Conservation (phyloP, 768 basidiomycete species). For the Cubamyces lactineus region DNA sequence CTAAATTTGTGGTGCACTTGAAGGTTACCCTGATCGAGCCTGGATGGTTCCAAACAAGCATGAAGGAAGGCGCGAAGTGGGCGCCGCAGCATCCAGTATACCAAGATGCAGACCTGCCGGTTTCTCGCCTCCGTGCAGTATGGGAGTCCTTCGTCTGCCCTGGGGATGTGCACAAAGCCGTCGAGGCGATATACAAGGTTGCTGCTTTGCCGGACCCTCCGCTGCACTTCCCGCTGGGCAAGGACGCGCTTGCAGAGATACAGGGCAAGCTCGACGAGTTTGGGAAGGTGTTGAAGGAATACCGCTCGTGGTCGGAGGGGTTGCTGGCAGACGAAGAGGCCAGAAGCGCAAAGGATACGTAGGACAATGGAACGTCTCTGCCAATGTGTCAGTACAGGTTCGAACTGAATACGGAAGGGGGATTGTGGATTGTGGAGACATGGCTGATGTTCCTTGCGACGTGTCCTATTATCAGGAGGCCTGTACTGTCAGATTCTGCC, state of each 20-base stretch:
- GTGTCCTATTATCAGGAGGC: too few relatives aligned
- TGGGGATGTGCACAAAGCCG: constrained; percentile 27
- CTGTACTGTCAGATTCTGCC: too few relatives aligned
- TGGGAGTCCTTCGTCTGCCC: constrained; percentile 7
- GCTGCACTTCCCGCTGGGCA: constrained; percentile 13
- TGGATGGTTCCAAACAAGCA: constrained; percentile 17
- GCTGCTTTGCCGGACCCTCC: constrained; percentile 25
- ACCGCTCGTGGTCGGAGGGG: constrained; percentile 7
- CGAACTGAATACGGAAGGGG: too few relatives aligned
- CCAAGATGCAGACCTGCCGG: constrained; percentile 4
- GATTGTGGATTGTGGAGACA: too few relatives aligned
- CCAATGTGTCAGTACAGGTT: too few relatives aligned
- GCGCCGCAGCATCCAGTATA: constrained; percentile 24
- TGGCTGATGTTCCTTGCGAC: too few relatives aligned
- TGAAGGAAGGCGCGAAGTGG: not conserved
- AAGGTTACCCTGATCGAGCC: constrained; percentile 29
- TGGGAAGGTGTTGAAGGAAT: not conserved
- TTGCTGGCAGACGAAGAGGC: not conserved
- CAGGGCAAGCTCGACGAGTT: not conserved
- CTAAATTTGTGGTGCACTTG: too few relatives aligned
- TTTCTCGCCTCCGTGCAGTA: not conserved
- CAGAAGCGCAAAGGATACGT: too few relatives aligned
- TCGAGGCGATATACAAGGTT: constrained; percentile 26
- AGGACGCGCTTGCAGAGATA: not conserved
- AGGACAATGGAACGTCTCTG: too few relatives aligned